Base-by-base conservation (phyloP, 2,329 filamentous ascomycete genomes). In the Epichloe aotearoae region DNA sequence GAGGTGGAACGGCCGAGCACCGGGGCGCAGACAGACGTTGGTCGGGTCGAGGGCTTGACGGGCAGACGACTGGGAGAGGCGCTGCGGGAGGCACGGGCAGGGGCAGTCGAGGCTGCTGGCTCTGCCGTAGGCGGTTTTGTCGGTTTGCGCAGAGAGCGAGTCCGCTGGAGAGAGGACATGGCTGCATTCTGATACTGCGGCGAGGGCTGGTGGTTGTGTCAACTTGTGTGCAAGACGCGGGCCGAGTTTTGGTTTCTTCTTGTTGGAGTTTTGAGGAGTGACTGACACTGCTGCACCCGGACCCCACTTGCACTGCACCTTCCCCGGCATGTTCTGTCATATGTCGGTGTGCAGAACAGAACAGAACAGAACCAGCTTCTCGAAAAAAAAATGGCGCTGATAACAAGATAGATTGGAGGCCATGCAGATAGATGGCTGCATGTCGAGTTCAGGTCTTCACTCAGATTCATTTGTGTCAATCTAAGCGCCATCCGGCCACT, bases 61-160 rank as follows among this genome's bases (percentile, higher is more conserved):
- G 74, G 74, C 34, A 78, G 64, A 39, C 74, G 69, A 58, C 71
- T 78, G 2, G 75, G 74, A 10, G 75, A 77, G 17, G 56, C 59
- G 56, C 62, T 70, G 51, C 69, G 65, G 26, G 60, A 63, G 61
- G 54, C n/a, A n/a, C n/a, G 49, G 19, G 19, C 19, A 54, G 42
- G n/a, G 15, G 40, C 15, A 5, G 45, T 50, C 57, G 47, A 26
- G 56, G 46, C 33, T 47, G 46, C 46, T 7, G 57, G 33, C 5
- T 15, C 56, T 34, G 33, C 53, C 33, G 51, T 47, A 43, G 43
- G 49, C 23, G 39, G 55, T 23, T 44, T 51, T 53, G 41, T 54
- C 49, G 19, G 55, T 53, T 45, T 72, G 37, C 74, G 73, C 51
- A 78, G 56, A 3, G 76, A 76, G 17, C 52, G 52, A 14, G 40